phyloP scores from a whole-genome alignment of 768 basidiomycete species.

The Lentinus brumalis region DNA sequence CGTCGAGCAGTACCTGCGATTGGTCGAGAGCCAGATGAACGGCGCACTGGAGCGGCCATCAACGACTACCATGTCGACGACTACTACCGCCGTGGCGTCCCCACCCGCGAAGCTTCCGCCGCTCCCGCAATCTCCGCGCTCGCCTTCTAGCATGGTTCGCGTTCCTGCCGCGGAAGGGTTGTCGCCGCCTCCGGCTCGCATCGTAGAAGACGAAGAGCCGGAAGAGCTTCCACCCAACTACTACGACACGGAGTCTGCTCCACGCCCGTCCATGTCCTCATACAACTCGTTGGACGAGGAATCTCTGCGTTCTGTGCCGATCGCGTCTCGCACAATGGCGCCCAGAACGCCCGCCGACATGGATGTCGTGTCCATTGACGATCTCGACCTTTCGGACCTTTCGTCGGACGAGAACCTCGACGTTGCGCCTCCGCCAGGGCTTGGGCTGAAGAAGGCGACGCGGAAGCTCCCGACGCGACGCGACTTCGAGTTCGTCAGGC shows the following conservation, averaged over 20 bases:
- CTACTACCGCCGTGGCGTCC: constrained; percentile 10
- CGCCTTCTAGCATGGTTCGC: constrained; percentile 15
- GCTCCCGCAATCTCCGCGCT: constrained; percentile 18
- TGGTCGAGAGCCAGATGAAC: constrained; percentile 43
- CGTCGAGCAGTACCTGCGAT: constrained; percentile 66
- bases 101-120: constrained; percentile 4
- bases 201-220: constrained; percentile 12
- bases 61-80: constrained; percentile 4
- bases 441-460: constrained; percentile 55
- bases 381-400: constrained; percentile 77
- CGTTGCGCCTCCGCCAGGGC: constrained; percentile 40
- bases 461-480: constrained; percentile 72
- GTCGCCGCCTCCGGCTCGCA: constrained; percentile 13
- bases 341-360: constrained; percentile 47
- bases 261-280: constrained; percentile 14
- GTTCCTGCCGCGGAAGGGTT: constrained; percentile 2
- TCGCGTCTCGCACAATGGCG: constrained; percentile 4
- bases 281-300: constrained; percentile 11
- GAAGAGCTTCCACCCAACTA: constrained; percentile 9
- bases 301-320: constrained; percentile 6
- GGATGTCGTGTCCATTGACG: constrained; percentile 78
- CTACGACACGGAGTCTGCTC: constrained; percentile 4
- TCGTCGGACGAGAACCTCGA: constrained; percentile 56
- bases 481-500: constrained; percentile 78
- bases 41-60: constrained; percentile 8